Conservation (phyloP, 495 filamentous ascomycete species). For the Penicillium coprophilum region DNA sequence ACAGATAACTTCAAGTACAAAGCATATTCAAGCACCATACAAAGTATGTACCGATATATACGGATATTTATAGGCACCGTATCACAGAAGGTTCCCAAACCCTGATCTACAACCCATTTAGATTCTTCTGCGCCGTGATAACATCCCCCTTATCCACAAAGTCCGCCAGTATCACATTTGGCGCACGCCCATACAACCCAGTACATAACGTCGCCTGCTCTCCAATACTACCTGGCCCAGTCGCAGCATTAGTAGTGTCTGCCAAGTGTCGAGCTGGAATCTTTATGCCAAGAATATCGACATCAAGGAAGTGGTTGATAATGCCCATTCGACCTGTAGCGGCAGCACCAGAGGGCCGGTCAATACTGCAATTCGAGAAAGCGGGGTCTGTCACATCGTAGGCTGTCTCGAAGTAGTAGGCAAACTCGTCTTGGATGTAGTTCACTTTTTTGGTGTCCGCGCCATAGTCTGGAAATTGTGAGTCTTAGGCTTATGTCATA, state of each 20-base stretch:
- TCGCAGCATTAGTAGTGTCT: slow-evolving; percentile 55
- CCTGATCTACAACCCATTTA: slow-evolving; percentile 54
- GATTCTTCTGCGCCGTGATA: slow-evolving; percentile 53
- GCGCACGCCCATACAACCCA: slow-evolving; percentile 52
- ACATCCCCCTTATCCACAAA: slow-evolving; percentile 64
- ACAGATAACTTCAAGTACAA: too few relatives aligned
- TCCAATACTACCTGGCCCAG: slow-evolving; percentile 56
- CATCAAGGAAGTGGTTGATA: slow-evolving; percentile 50
- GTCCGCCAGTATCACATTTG: slow-evolving; percentile 64
- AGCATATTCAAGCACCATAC: too few relatives aligned
- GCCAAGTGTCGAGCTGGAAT: slow-evolving; percentile 57
- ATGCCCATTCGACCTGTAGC: slow-evolving; percentile 55
- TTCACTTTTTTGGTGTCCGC: slow-evolving; percentile 47
- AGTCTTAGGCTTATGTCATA: not conserved
- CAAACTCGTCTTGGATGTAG: slow-evolving; percentile 70
- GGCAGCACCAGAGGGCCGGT: slow-evolving; percentile 55
- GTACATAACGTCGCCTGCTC: slow-evolving; percentile 54
- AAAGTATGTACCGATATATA: too few relatives aligned
- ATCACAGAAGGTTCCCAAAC: not conserved
- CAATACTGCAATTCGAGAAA: slow-evolving; percentile 57
- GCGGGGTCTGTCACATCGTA: slow-evolving; percentile 56
- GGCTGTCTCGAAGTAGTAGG: slow-evolving; percentile 69
- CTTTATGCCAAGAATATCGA: slow-evolving; percentile 46
- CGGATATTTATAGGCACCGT: not conserved
- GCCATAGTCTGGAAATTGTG: slow-evolving; percentile 42